phyloP scores from a whole-genome alignment of 768 basidiomycete species.

The Tulasnella sp. region DNA sequence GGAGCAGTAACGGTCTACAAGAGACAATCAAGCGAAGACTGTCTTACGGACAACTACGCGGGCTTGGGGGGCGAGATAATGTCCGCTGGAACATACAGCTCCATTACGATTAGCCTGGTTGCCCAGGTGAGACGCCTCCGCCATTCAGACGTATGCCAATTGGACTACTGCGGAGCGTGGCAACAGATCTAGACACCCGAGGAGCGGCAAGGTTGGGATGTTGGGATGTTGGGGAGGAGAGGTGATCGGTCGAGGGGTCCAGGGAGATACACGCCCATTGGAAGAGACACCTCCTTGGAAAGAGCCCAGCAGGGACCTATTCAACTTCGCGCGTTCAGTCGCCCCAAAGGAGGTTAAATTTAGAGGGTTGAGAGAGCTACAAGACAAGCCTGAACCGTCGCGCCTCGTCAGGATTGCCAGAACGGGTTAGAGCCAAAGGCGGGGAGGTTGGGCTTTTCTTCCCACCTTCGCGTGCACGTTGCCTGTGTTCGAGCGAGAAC shows the following conservation, averaged over 20 bases:
- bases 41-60: neutral
- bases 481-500: neutral
- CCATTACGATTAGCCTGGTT: neutral
- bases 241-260: neutral
- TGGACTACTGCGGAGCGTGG: neutral
- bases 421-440: neutral
- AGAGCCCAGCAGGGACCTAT: neutral
- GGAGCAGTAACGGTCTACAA: neutral
- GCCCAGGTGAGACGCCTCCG: neutral
- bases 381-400: neutral
- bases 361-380: neutral
- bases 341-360: neutral
- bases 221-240: neutral
- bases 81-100: neutral
- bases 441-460: neutral
- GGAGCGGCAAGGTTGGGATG: neutral
- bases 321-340: neutral
- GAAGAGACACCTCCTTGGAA: too few species aligned
- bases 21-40: neutral
- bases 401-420: neutral
- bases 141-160: neutral
- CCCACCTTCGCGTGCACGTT: neutral
- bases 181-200: neutral
- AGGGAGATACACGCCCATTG: neutral
- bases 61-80: neutral